Conservation (phyloP, 164 flowering plant species). For the Tetrastigma voinierianum region DNA sequence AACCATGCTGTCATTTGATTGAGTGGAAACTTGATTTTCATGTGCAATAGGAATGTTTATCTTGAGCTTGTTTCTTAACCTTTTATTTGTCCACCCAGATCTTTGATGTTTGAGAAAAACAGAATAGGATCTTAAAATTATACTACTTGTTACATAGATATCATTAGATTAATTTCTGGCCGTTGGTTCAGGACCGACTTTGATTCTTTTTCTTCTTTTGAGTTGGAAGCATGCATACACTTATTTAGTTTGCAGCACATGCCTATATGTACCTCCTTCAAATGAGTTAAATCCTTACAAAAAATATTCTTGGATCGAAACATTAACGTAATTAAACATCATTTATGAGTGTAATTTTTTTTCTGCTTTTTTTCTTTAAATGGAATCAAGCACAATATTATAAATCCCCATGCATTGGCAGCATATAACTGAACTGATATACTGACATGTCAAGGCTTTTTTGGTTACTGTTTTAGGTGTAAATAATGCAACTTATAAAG, state of each 20-base stretch:
- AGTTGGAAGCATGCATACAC: neutral
- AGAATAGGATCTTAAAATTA: neutral
- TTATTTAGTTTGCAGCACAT: neutral
- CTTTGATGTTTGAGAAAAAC: neutral
- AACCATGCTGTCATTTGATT: neutral
- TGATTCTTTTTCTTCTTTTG: neutral
- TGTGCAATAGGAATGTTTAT: neutral
- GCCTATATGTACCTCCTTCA: neutral
- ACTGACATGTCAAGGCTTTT: too few relatives aligned
- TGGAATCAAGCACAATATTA: neutral
- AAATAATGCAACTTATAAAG: neutral
- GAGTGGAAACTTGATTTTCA: neutral
- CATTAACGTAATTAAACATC: neutral
- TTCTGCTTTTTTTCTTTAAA: neutral
- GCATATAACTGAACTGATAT: neutral
- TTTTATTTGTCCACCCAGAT: neutral
- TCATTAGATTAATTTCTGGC: neutral
- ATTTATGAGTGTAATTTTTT: neutral
- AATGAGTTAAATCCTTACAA: neutral
- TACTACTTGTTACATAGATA: neutral
- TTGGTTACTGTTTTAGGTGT: neutral
- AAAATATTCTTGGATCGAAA: neutral
- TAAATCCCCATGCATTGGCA: neutral
- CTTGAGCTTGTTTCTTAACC: neutral
- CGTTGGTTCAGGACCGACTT: neutral